A percentile compares a stretch with the other conserved stretches of the same genome.
Evolutionary conservation across 2,329 filamentous ascomycete species (phyloP).

Genomic region (Cyanodermella asteris): DNA sequence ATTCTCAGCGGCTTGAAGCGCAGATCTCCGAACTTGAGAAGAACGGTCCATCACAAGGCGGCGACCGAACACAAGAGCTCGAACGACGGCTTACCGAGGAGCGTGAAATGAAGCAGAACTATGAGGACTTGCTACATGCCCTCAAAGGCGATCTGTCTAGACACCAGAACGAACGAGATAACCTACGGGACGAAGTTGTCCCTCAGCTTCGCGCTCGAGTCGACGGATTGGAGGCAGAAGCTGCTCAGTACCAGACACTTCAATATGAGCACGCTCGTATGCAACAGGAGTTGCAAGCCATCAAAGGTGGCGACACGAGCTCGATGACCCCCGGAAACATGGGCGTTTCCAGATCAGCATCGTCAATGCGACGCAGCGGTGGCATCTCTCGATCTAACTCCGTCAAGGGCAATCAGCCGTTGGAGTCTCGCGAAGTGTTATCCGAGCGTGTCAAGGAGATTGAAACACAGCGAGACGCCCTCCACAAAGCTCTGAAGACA

Average conservation of each 20-base stretch:
- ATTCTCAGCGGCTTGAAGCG: slow-evolving; percentile 64
- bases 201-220: slow-evolving; percentile 56
- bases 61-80: slow-evolving; percentile 49
- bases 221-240: slow-evolving; percentile 56
- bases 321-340: too few relatives aligned
- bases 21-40: too few relatives aligned
- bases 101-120: slow-evolving; percentile 69
- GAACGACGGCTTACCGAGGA: slow-evolving; percentile 74
- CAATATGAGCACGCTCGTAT: slow-evolving; percentile 65
- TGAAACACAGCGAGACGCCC: slow-evolving; percentile 76
- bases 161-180: slow-evolving; percentile 72
- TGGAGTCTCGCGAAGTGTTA: slow-evolving; percentile 45
- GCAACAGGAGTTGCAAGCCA: slow-evolving; percentile 59
- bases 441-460: slow-evolving; percentile 75
- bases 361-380: slow-evolving; percentile 33
- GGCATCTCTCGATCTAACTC: slow-evolving; percentile 38
- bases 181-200: slow-evolving; percentile 70
- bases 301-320: too few relatives aligned
- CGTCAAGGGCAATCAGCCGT: slow-evolving; percentile 26
- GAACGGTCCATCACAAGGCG: slow-evolving; percentile 32
- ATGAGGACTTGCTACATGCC: slow-evolving; percentile 73
- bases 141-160: slow-evolving; percentile 65
- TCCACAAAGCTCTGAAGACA: slow-evolving; percentile 69
- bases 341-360: slow-evolving; percentile 43
- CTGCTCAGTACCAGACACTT: slow-evolving; percentile 45